Percentiles rank a stretch among this genome's conserved stretches.
phyloP scores from a whole-genome alignment of 495 filamentous ascomycete species.

The Bombardia bombarda region DNA sequence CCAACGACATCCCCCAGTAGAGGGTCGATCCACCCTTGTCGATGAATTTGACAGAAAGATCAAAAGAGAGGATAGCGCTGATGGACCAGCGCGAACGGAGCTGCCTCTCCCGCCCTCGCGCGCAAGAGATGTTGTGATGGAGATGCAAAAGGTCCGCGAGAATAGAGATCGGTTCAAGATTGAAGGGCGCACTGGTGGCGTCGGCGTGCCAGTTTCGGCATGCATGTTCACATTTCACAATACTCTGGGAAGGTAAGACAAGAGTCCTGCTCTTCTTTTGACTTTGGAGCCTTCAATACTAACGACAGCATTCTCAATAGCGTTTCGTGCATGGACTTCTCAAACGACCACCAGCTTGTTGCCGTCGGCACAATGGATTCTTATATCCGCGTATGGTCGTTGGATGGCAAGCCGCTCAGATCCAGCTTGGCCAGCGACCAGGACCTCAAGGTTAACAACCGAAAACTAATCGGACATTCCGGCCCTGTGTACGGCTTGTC shows the following conservation, averaged over 20 bases:
- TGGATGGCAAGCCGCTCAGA: constrained; percentile 68
- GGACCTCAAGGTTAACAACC: constrained; percentile 43
- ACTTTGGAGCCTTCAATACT: neutral
- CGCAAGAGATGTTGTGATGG: constrained; percentile 82
- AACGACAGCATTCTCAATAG: constrained; percentile 39
- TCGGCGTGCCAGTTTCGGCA: constrained; percentile 72
- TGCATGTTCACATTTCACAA: constrained; percentile 99
- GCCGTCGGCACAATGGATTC: constrained; percentile 86
- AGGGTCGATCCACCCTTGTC: constrained; percentile 57
- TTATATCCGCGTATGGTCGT: constrained; percentile 87
- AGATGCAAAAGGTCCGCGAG: constrained; percentile 91
- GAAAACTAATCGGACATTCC: constrained; percentile 85
- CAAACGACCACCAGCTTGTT: constrained; percentile 73
- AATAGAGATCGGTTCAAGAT: constrained; percentile 84
- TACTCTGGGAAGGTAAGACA: constrained; percentile 71
- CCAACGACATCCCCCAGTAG: constrained; percentile 53
- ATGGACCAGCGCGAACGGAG: constrained; percentile 65
- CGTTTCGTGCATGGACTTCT: constrained; percentile 87
- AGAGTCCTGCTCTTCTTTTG: neutral
- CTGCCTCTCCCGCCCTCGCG: constrained; percentile 80
- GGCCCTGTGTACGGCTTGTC: constrained; percentile 82
- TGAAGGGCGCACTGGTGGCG: constrained; percentile 67
- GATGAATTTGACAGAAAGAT: constrained; percentile 76
- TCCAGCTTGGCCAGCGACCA: constrained; percentile 32
- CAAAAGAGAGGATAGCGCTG: constrained; percentile 82